Evolutionary conservation across 148 eudicot species (phyloP), one percentile per base, ranked within the genome.

Genomic region (Spergularia bocconei): DNA sequence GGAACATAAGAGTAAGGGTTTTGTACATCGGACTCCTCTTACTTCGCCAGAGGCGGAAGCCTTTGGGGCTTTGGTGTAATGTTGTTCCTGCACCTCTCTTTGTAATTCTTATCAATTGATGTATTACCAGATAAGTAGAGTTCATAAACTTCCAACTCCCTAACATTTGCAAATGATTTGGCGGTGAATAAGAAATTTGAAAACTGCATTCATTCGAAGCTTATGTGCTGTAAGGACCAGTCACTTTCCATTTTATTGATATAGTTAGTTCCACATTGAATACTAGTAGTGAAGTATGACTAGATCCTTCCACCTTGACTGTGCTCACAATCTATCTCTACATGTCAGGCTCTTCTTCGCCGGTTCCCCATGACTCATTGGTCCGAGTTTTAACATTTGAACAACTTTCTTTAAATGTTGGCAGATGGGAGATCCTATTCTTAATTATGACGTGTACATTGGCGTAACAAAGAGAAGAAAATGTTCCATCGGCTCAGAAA

Each of bases 401-500:
- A 5, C 15, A 57, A 16, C 20, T 19, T 15, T 65, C 63, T 38
- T 53, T 72, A 58, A 16, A 16, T 78, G 74, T 21, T 81, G 70
- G 74, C 91, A 95, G 97, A 70, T 88, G 44, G 88, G 81, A 52
- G 84, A 84, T 67, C 82, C 63, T 17, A n/a, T 23, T 61, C 60
- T 72, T 53, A 79, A 79, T 56, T 84, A 83, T 69, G 85, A 82
- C 79, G 57, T 89, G 60, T 87, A 86, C 73, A 83, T 96, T 79
- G 97, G 97, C 36, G 91, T 96, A 60, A 84, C 79, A 33, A 89
- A 96, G 82, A 89, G 84, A 89, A 85, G 99, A 84, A 92, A 87
- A 75, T 89, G 81, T 78, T 78, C 88, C 12, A 64, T 92, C 71
- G 90, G 91, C 47, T 47, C 54, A 69, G 88, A 87, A 81, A 85